These are phyloP conservation scores for Oenanthe javanica DNA, from an alignment of 140 eudicot species.

Conservation along the genomic window DNA sequence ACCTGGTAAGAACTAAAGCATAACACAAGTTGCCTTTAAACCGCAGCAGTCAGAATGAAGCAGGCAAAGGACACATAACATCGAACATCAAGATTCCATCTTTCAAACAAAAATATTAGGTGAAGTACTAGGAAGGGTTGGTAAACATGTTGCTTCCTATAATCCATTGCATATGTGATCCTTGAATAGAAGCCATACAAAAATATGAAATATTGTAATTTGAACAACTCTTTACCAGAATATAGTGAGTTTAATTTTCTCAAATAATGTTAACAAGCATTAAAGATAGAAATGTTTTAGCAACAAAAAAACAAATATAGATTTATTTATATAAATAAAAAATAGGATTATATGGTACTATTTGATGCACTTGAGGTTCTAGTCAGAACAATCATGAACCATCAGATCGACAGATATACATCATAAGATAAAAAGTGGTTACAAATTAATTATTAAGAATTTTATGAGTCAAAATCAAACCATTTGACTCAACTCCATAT, in stretches of 20 bases:
- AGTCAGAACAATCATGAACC: too few relatives aligned
- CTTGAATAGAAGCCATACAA: background rate
- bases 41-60: background rate
- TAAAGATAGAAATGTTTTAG: background rate
- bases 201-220: background rate
- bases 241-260: background rate
- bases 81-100: background rate
- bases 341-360: background rate
- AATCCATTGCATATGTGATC: background rate
- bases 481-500: background rate
- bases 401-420: background rate
- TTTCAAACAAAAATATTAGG: background rate
- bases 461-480: background rate
- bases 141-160: background rate
- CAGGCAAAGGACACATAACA: background rate
- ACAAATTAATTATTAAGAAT: background rate
- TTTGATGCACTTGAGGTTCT: background rate
- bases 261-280: background rate
- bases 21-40: background rate
- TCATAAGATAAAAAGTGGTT: background rate
- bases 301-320: background rate
- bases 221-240: background rate
- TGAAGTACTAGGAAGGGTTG: background rate
- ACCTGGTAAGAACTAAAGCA: slow-evolving; percentile 4
- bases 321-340: background rate